These are phyloP conservation scores for Biancaea sappan DNA, from an alignment of 306 rosid genomes.

Conservation along the genomic window DNA sequence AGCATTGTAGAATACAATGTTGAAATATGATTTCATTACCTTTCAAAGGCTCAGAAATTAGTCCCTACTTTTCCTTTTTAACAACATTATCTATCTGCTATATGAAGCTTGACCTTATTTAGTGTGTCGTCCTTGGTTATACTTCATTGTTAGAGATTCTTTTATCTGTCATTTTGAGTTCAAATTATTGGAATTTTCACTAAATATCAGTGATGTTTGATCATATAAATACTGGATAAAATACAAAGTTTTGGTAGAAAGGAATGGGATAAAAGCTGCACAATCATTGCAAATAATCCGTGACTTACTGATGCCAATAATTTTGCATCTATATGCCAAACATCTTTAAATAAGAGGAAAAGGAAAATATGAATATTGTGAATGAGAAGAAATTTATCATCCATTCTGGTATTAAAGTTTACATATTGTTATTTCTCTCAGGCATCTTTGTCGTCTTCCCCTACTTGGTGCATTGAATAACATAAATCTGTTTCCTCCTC, in stretches of 20 bases:
- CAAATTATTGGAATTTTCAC: neutral
- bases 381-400: too few species aligned
- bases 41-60: neutral
- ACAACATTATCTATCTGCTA: neutral
- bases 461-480: neutral
- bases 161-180: neutral
- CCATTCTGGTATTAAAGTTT: neutral
- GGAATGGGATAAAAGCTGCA: neutral
- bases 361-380: too few species aligned
- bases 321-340: neutral
- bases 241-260: neutral
- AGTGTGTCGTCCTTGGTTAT: neutral
- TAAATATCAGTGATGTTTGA: neutral
- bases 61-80: neutral
- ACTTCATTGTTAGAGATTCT: neutral
- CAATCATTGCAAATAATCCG: neutral
- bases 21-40: neutral
- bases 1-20: neutral
- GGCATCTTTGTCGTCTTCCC: neutral
- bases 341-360: neutral
- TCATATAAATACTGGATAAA: neutral
- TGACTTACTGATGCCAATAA: neutral
- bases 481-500: neutral
- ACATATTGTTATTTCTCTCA: neutral
- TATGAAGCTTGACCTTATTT: neutral